Percentiles rank a stretch among this genome's conserved stretches.
Evolutionary conservation across 2,329 filamentous ascomycete genomes (phyloP).

Genomic region (Ceratocystis colombiana): DNA sequence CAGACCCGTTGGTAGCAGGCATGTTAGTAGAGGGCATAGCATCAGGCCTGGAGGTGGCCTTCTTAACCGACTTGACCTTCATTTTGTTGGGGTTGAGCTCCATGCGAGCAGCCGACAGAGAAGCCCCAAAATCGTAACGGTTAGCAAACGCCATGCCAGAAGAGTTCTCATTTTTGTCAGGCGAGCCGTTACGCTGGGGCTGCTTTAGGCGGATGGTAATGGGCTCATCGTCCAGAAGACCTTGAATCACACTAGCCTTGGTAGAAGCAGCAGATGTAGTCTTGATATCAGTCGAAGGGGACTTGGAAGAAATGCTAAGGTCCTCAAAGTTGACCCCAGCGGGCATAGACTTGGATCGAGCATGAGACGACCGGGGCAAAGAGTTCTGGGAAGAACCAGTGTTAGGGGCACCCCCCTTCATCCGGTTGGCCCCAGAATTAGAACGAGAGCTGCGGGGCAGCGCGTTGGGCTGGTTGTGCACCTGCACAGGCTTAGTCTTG

Average conservation of each 20-base stretch:
- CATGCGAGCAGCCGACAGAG: conserved; percentile 70
- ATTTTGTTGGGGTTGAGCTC: conserved; percentile 29
- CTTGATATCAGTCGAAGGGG: not conserved
- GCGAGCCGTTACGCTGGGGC: conserved; percentile 46
- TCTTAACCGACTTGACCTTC: conserved; percentile 46
- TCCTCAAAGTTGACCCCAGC: conserved; percentile 52
- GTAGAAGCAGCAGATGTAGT: conserved; percentile 28
- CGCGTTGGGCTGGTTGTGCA: conserved; percentile 8
- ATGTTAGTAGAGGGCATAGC: conserved; percentile 18
- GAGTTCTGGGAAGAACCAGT: conserved; percentile 8
- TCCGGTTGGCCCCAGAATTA: conserved; percentile 29
- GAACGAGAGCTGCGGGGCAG: conserved; percentile 57
- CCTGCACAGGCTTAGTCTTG: conserved; percentile 24
- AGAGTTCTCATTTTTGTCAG: conserved; percentile 21
- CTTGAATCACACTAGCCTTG: conserved; percentile 35
- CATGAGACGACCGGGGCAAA: conserved; percentile 21
- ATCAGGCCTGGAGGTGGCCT: conserved; percentile 68
- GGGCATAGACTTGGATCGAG: conserved; percentile 46
- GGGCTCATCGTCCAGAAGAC: conserved; percentile 46
- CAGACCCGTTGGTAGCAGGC: conserved; percentile 26
- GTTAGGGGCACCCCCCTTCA: conserved; percentile 30
- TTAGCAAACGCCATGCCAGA: conserved; percentile 59
- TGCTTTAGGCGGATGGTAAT: conserved; percentile 56
- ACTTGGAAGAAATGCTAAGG: not conserved
- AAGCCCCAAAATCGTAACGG: conserved; percentile 94